Conservation (phyloP, 345 rosid species). For the Ceriops tagal region DNA sequence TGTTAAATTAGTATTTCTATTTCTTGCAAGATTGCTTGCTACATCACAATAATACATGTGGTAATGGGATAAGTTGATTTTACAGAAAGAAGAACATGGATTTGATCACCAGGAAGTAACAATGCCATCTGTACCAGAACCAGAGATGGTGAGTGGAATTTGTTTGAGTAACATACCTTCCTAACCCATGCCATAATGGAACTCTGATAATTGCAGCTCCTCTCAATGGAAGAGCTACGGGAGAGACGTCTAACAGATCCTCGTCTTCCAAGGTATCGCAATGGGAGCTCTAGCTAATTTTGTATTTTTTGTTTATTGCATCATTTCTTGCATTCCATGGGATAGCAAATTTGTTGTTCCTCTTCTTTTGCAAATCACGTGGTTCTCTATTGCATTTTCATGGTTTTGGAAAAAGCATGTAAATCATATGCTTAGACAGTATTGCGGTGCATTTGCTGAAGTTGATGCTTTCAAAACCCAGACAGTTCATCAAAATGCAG, state of each 20-base stretch:
- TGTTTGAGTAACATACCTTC: conserved; percentile 6
- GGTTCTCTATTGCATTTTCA: neutral
- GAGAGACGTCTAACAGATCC: conserved; percentile 84
- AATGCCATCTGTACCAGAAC: conserved; percentile 73
- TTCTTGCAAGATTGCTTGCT: neutral
- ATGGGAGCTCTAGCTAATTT: neutral
- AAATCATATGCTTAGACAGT: neutral
- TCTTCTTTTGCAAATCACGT: neutral
- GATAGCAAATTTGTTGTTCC: neutral
- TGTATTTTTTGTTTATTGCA: neutral
- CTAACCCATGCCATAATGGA: conserved; percentile 16
- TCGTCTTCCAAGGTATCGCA: conserved; percentile 66
- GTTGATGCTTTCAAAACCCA: no score
- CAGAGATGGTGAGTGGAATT: conserved; percentile 57
- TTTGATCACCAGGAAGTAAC: conserved; percentile 68
- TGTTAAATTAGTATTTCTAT: neutral
- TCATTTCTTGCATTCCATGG: neutral
- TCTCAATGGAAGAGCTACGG: conserved; percentile 74
- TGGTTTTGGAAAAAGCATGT: neutral
- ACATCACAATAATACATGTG: neutral
- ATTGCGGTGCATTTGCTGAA: neutral
- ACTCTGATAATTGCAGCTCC: conserved; percentile 58
- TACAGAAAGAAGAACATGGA: conserved; percentile 66
- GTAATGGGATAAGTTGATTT: conserved; percentile 11
- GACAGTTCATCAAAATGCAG: no score